Percentiles rank a stretch among this genome's conserved stretches.
Conservation (phyloP, 78 protist genomes). For the Dictyostelium purpureum region DNA sequence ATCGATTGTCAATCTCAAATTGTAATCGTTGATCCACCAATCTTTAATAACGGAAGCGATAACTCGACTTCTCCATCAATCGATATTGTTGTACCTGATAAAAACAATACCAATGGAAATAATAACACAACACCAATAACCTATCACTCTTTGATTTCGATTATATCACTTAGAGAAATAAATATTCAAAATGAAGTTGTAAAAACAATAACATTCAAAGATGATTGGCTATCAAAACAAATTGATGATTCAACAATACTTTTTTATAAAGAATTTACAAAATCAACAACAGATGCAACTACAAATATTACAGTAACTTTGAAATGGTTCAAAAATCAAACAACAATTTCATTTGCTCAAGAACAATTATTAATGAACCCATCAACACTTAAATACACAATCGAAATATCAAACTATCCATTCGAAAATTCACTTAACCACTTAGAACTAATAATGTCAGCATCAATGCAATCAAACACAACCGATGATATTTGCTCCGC, state of each 20-base stretch:
- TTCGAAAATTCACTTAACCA: not conserved
- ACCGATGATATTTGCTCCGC: not conserved
- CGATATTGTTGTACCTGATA: no score
- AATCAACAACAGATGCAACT: not conserved
- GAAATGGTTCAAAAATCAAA: not conserved
- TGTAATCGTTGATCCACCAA: not conserved
- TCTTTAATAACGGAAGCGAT: not conserved
- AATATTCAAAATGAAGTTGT: not conserved
- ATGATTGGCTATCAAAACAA: not conserved
- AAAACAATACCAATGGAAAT: not conserved
- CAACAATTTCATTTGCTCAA: slow-evolving; percentile 23
- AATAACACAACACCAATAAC: not conserved
- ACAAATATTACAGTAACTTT: not conserved
- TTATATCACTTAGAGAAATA: slow-evolving; percentile 7
- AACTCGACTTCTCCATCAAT: no score
- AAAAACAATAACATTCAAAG: not conserved
- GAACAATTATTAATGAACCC: slow-evolving; percentile 18
- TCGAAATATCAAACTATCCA: not conserved
- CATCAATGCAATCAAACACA: not conserved
- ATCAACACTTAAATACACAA: slow-evolving; percentile 28
- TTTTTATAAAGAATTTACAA: not conserved
- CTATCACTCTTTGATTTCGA: slow-evolving; percentile 1
- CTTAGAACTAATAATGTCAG: slow-evolving; percentile 14
- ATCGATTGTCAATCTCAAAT: slow-evolving; percentile 1
- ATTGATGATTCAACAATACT: not conserved